Evolutionary conservation across 306 rosid species (phyloP).

Genomic region (Rosa multiflora): DNA sequence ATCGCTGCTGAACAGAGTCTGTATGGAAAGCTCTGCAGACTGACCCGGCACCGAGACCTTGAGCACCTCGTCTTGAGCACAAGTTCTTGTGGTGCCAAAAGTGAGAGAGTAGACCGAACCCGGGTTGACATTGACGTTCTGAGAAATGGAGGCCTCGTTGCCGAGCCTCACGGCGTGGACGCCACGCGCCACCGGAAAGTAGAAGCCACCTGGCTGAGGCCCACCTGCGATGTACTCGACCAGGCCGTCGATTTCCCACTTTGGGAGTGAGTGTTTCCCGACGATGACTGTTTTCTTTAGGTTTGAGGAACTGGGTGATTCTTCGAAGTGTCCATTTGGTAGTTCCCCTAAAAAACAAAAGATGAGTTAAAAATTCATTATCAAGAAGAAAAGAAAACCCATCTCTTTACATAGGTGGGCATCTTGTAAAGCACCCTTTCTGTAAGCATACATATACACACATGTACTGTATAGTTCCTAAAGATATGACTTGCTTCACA

Average conservation of each 20-base stretch:
- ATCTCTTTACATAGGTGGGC: background rate
- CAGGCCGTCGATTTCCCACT: conserved; percentile 53
- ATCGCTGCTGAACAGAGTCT: conserved; percentile 41
- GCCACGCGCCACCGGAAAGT: conserved; percentile 45
- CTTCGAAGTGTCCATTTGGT: conserved; percentile 56
- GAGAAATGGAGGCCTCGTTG: conserved; percentile 56
- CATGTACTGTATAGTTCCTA: no score
- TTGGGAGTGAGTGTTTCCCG: conserved; percentile 53
- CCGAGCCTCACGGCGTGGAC: conserved; percentile 51
- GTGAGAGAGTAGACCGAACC: conserved; percentile 42
- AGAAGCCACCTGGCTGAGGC: conserved; percentile 57
- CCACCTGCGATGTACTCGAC: conserved; percentile 58
- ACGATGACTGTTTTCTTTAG: conserved; percentile 45
- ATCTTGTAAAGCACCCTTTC: no score
- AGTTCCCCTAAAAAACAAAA: conserved; percentile 27
- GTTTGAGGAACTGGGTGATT: conserved; percentile 34
- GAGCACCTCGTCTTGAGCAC: conserved; percentile 53
- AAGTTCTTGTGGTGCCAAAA: conserved; percentile 55
- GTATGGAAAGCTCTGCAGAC: conserved; percentile 40
- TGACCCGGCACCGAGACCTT: conserved; percentile 24
- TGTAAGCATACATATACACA: no score
- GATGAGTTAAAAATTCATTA: background rate
- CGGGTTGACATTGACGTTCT: conserved; percentile 23
- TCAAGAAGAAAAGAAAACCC: background rate
- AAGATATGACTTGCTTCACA: no score